phyloP scores from a whole-genome alignment of 345 rosid genomes.

The Cardiospermum halicacabum region DNA sequence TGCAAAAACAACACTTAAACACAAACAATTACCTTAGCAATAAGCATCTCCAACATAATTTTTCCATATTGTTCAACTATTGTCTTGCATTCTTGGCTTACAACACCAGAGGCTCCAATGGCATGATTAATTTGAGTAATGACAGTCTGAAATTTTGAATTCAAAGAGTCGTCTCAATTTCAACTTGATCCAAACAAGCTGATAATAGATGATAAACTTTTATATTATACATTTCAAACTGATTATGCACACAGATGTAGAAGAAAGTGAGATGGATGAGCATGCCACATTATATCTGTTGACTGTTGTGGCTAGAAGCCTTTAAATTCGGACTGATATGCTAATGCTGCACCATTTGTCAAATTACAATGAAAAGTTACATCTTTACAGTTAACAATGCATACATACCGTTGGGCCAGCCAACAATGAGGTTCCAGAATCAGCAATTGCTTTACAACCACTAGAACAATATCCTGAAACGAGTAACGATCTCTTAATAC shows the following conservation, averaged over 20 bases:
- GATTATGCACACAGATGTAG: not conserved
- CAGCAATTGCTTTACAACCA: conserved; percentile 84
- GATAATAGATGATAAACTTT: not conserved
- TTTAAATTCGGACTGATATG: not conserved
- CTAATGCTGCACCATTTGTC: not conserved
- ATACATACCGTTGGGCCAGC: conserved; percentile 80
- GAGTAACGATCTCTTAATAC: conserved; percentile 9
- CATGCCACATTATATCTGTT: not conserved
- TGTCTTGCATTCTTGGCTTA: conserved; percentile 69
- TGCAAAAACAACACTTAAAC: not conserved
- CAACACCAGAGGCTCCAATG: conserved; percentile 75
- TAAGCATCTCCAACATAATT: conserved; percentile 60
- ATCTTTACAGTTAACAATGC: conserved; percentile 11
- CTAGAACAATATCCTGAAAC: conserved; percentile 53
- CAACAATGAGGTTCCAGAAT: conserved; percentile 87
- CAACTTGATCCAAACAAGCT: not conserved
- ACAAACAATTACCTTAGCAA: conserved; percentile 38
- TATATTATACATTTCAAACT: not conserved
- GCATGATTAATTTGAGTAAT: conserved; percentile 80
- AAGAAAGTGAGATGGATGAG: not conserved
- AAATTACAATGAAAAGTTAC: not conserved
- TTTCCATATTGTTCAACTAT: conserved; percentile 67
- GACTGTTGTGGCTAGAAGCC: not conserved
- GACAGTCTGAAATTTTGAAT: conserved; percentile 37
- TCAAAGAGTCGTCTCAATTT: not conserved